Evolutionary conservation across 148 eudicot genomes (phyloP), one percentile per base, ranked within the genome.

Genomic region (Talinum fruticosum): DNA sequence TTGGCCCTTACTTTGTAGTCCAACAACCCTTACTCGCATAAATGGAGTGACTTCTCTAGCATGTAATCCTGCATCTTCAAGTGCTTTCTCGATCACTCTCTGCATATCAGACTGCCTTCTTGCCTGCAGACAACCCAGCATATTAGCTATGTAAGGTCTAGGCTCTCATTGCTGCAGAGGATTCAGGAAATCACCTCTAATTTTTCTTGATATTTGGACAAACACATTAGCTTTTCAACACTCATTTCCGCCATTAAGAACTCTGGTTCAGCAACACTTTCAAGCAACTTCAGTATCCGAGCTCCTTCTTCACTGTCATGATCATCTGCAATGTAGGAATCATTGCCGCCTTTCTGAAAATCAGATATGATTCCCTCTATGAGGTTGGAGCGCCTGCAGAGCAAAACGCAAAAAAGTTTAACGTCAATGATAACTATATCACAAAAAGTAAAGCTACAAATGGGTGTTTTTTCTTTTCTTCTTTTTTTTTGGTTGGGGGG

Each of bases 231-330:
- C 85, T 96, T 89, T 79, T 93, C 91, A 66, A 88, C 79, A 84
- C 90, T 96, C 97, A 96, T 92, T 78, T 84, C 97, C 23, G 97
- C 97, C 99, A 95, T 95, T 76, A 95, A 34, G 51, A 91, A 73
- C 84, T 95, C 99, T 47, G 99, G 99, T 78, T 93, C 99, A 77
- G 94, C 97, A 80, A 91, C 87, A 79, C 80, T 79, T 82, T 96
- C 97, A 72, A 96, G 94, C 86, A 91, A 81, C 82, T 90, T 90
- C 53, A 89, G 81, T 62, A 93, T 85, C 83, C 87, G 88, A 28
- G 94, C 99, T 81, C 97, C 99, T 83, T 90, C 94, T 67, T 89
- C 96, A 86, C 77, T 79, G 66, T 87, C 91, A 69, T 70, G 78
- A 71, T 90, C 87, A 79, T 84, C 77, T 69, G 41, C 49, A 19